Percentiles rank a stretch among this genome's conserved stretches.
Conservation (phyloP, 345 rosid species). For the Eutrema yunnanense region DNA sequence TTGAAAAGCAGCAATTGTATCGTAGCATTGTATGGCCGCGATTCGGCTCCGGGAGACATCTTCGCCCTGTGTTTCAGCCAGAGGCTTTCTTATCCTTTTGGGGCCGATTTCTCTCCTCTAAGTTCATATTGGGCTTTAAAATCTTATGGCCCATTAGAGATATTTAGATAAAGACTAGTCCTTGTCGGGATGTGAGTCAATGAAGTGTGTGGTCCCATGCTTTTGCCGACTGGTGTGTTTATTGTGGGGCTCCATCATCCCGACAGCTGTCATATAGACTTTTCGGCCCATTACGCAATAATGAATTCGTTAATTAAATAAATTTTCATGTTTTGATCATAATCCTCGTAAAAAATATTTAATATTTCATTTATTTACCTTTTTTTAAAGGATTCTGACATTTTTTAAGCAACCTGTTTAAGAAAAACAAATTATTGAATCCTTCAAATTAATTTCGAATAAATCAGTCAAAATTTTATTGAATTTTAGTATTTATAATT, state of each 20-base stretch:
- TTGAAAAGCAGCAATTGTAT: constrained; percentile 20
- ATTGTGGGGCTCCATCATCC: background rate
- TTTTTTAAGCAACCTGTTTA: background rate
- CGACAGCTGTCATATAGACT: constrained; percentile 15
- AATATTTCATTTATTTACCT: background rate
- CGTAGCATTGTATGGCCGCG: constrained; percentile 30
- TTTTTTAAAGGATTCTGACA: background rate
- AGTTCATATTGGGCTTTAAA: background rate
- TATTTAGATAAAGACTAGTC: background rate
- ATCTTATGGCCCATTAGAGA: background rate
- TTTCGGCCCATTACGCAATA: background rate
- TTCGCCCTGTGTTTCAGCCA: background rate
- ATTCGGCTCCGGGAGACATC: constrained; percentile 8
- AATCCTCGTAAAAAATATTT: background rate
- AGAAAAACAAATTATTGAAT: background rate
- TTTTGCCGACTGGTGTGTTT: constrained; percentile 4
- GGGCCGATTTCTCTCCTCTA: background rate
- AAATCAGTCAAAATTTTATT: background rate
- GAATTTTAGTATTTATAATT: background rate
- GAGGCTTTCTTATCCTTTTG: background rate
- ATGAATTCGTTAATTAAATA: background rate
- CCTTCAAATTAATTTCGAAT: background rate
- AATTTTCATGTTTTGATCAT: background rate
- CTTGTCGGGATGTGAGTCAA: background rate
- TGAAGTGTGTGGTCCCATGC: constrained; percentile 2